Evolutionary conservation across 2,329 filamentous ascomycete species (phyloP).

Genomic region (Sporothrix brunneoviolacea): DNA sequence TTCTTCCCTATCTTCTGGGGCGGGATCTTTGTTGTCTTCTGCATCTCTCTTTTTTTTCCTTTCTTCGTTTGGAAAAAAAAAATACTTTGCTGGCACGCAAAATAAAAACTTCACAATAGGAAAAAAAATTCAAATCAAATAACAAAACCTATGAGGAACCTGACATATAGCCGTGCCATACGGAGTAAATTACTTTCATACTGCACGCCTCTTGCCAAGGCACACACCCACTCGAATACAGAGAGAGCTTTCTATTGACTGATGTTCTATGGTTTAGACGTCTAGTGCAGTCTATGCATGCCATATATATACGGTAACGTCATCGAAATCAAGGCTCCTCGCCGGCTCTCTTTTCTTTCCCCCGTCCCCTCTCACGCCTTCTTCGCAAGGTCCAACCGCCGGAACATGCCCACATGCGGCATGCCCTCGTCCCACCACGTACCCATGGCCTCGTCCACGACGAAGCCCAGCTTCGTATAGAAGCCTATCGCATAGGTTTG

Average conservation of each 20-base stretch:
- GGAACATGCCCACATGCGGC: constrained; percentile 77
- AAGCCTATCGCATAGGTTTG: constrained; percentile 58
- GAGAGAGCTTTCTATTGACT: too few relatives aligned
- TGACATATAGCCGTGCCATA: too few relatives aligned
- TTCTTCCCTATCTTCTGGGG: not conserved
- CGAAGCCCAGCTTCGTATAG: constrained; percentile 70
- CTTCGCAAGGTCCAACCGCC: constrained; percentile 32
- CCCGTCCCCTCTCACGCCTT: not conserved
- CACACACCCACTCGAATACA: too few relatives aligned
- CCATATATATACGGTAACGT: too few relatives aligned
- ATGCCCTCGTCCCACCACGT: constrained; percentile 81
- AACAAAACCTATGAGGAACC: not conserved
- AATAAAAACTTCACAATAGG: not conserved
- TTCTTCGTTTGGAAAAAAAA: not conserved
- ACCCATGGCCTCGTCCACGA: constrained; percentile 64
- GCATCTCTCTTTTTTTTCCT: not conserved
- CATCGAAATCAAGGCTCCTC: too few relatives aligned
- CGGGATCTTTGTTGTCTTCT: too few relatives aligned
- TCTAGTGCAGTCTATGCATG: too few relatives aligned
- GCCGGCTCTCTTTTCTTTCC: too few relatives aligned
- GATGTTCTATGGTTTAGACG: too few relatives aligned
- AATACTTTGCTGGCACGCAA: too few relatives aligned
- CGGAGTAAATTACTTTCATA: too few relatives aligned
- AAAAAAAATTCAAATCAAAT: not conserved
- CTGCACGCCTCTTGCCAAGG: too few relatives aligned